Conservation (phyloP, 73 alveolate genomes). For the Blepharisma stoltei region DNA sequence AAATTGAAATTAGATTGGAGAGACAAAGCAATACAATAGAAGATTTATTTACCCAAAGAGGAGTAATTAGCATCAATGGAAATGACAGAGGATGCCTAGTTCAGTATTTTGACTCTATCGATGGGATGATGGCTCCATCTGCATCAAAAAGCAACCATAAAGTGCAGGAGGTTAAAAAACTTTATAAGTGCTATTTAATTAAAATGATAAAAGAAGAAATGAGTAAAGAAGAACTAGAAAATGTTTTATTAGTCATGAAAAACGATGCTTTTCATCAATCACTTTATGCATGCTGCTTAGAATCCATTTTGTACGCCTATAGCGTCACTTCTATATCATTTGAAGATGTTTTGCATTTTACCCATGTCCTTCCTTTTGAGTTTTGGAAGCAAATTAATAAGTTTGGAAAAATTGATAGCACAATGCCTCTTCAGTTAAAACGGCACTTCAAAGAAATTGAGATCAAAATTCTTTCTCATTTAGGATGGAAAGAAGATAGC, state of each 20-base stretch:
- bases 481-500: slow-evolving; percentile 18
- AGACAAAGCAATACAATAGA: neutral
- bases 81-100: neutral
- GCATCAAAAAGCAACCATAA: neutral
- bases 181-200: neutral
- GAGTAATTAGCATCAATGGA: neutral
- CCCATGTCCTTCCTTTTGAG: neutral
- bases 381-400: neutral
- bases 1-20: neutral
- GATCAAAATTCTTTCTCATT: neutral
- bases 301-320: neutral
- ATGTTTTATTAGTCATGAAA: neutral
- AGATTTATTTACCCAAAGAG: neutral
- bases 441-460: slow-evolving; percentile 5
- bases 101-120: no score
- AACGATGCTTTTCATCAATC: neutral
- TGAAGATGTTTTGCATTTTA: neutral
- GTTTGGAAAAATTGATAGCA: neutral
- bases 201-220: neutral
- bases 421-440: neutral
- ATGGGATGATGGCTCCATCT: no score
- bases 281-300: neutral
- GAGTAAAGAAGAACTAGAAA: neutral
- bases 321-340: neutral
- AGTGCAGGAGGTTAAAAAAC: neutral